These are phyloP conservation scores for Vitis riparia DNA, from an alignment of 164 flowering plant species.

Conservation along the genomic window DNA sequence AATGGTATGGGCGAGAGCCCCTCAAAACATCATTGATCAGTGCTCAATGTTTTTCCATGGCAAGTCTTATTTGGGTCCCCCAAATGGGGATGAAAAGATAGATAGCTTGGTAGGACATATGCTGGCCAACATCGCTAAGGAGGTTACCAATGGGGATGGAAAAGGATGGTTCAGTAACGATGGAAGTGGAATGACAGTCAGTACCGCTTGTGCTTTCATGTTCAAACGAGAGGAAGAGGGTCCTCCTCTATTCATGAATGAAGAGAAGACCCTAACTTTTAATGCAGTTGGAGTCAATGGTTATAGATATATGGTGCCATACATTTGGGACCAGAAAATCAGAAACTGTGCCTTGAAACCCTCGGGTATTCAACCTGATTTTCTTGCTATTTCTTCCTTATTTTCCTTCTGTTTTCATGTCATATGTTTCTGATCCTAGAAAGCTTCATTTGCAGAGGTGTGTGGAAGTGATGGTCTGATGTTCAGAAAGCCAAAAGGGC, in stretches of 20 bases:
- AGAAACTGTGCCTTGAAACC: conserved; percentile 18
- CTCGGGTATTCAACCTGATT: conserved; percentile 4
- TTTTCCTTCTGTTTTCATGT: too few relatives aligned
- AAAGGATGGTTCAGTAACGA: conserved; percentile 19
- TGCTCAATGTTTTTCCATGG: conserved; percentile 2
- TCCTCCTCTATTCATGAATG: conserved; percentile 5
- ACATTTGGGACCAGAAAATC: conserved; percentile 19
- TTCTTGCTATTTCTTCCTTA: too few relatives aligned
- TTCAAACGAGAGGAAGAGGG: background rate
- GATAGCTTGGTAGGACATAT: conserved; percentile 12
- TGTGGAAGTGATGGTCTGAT: background rate
- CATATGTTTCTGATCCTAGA: too few relatives aligned
- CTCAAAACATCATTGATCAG: conserved; percentile 1
- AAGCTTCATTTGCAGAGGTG: conserved; percentile 1
- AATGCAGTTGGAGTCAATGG: conserved; percentile 19
- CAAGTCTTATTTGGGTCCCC: conserved; percentile 3
- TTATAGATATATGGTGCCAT: conserved; percentile 5
- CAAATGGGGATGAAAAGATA: conserved; percentile 18
- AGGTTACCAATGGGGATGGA: conserved; percentile 14
- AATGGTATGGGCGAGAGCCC: conserved; percentile 10
- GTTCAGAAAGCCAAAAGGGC: background rate
- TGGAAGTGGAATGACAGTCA: conserved; percentile 11
- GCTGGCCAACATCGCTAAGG: conserved; percentile 14
- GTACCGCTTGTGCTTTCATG: conserved; percentile 6
- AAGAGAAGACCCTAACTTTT: conserved; percentile 8